These are phyloP conservation scores for Huntiella moniliformis DNA, from an alignment of 2,329 filamentous ascomycete genomes.

Conservation along the genomic window DNA sequence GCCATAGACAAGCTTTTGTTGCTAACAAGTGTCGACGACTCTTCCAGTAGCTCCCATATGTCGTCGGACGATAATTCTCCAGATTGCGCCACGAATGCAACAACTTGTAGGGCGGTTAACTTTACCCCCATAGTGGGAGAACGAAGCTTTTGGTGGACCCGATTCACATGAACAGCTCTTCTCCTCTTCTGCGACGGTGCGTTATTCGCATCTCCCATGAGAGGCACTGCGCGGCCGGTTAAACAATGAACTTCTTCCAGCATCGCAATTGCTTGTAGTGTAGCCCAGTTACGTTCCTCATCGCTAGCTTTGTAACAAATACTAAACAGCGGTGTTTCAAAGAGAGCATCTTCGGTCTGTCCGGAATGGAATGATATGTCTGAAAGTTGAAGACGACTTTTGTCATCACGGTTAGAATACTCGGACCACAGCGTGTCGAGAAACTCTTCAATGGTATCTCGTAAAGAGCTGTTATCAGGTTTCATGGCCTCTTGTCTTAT, in stretches of 20 bases:
- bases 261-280: slow-evolving; percentile 38
- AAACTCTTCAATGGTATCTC: slow-evolving; percentile 41
- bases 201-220: slow-evolving; percentile 6
- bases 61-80: slow-evolving; percentile 30
- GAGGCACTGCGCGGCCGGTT: no score
- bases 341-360: slow-evolving; percentile 25
- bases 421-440: slow-evolving; percentile 56
- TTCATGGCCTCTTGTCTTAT: slow-evolving; percentile 36
- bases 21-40: slow-evolving; percentile 37
- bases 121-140: slow-evolving; percentile 26
- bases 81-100: slow-evolving; percentile 36
- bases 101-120: slow-evolving; percentile 35
- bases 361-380: slow-evolving; percentile 45
- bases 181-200: slow-evolving; percentile 31
- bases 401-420: slow-evolving; percentile 53
- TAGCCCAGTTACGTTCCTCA: slow-evolving; percentile 40
- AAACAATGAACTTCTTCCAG: slow-evolving; percentile 28
- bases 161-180: slow-evolving; percentile 24
- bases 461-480: slow-evolving; percentile 20
- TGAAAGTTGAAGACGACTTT: slow-evolving; percentile 57
- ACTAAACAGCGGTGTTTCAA: slow-evolving; percentile 31
- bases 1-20: slow-evolving; percentile 50
- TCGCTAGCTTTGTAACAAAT: slow-evolving; percentile 33
- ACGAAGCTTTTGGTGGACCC: slow-evolving; percentile 30
- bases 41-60: slow-evolving; percentile 35